Base-by-base conservation (phyloP, 257 asterid species). In the Gardenia jasminoides region DNA sequence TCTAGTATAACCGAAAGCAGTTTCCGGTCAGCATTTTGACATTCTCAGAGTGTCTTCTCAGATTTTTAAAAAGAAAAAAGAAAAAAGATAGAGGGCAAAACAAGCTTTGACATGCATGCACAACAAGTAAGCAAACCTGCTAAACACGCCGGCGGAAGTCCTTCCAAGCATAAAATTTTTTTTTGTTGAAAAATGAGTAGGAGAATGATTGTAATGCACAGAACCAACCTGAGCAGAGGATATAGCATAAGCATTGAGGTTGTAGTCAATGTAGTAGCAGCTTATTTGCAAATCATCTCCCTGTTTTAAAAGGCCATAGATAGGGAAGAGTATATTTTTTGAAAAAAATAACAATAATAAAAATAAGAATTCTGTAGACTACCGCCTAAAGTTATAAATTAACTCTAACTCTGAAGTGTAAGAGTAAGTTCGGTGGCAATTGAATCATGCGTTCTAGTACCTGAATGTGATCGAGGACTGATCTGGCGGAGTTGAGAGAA, bases 381-480 rank as follows among this genome's bases (percentile, higher is more conserved):
- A 5, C 41, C 4, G 41, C 0, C 6, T 2, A 48, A 48, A 17
- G 10, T 48, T 48, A 30, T 50, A 13, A 52, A 44, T 3, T 52
- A n/a, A 65, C 30, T n/a, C n/a, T n/a, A n/a, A n/a, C n/a, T n/a
- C n/a, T 15, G 67, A 8, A 7, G 28, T 12, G 7, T 46, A 46
- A 6, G 9, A 46, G 48, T 46, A 36, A 36, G 41, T 36, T 36
- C 4, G 41, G 0, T 36, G 4, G 41, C 41, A 36, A 36, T 2
- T 36, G 41, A 36, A 36, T 36, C 41, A 36, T 36, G 41, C 41
- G 41, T 36, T 36, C 41, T 36, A 36, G 41, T 10, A 48, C 97
- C 97, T 91, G 93, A 68, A 93, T 90, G 62, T 91, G 95, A 91
- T 93, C 97, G 24, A 93, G 93, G 68, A 93, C 97, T 11, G 97